phyloP scores from a whole-genome alignment of 352 stramenopile genomes.

The Phytopythium aichiense region DNA sequence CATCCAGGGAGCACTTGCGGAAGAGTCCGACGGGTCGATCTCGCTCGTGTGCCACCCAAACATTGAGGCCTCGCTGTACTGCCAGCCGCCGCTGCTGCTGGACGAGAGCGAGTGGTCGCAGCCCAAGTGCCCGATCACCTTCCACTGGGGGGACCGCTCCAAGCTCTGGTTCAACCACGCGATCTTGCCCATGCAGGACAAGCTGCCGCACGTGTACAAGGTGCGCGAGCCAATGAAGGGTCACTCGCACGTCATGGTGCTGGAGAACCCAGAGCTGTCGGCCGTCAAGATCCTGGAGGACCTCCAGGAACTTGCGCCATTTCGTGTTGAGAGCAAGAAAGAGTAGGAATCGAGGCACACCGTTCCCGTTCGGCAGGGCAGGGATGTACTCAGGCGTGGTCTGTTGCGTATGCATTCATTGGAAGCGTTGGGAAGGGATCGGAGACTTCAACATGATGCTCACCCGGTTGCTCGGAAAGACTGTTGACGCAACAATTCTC shows the following conservation, averaged over 20 bases:
- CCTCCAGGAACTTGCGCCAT: not conserved
- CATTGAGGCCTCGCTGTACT: conserved; percentile 37
- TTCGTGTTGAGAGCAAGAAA: no score
- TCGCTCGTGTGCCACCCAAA: conserved; percentile 30
- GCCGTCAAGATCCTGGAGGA: not conserved
- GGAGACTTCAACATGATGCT: no score
- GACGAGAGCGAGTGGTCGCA: conserved; percentile 16
- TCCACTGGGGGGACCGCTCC: conserved; percentile 28
- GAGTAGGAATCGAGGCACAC: no score
- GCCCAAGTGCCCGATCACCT: conserved; percentile 27
- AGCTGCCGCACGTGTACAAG: conserved; percentile 27
- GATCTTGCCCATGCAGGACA: conserved; percentile 4
- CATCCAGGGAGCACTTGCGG: conserved; percentile 22
- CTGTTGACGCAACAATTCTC: no score
- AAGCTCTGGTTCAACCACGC: conserved; percentile 21
- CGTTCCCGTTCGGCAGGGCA: no score
- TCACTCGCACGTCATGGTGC: conserved; percentile 25
- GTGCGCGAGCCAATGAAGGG: conserved; percentile 4
- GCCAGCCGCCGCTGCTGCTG: conserved; percentile 21
- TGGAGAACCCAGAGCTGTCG: conserved; percentile 28
- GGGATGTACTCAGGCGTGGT: no score
- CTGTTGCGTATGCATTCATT: no score
- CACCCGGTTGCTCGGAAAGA: no score
- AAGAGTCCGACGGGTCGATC: conserved; percentile 20
- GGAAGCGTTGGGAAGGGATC: no score